Evolutionary conservation across 345 rosid genomes (phyloP).

Genomic region (Ceriops zippeliana): DNA sequence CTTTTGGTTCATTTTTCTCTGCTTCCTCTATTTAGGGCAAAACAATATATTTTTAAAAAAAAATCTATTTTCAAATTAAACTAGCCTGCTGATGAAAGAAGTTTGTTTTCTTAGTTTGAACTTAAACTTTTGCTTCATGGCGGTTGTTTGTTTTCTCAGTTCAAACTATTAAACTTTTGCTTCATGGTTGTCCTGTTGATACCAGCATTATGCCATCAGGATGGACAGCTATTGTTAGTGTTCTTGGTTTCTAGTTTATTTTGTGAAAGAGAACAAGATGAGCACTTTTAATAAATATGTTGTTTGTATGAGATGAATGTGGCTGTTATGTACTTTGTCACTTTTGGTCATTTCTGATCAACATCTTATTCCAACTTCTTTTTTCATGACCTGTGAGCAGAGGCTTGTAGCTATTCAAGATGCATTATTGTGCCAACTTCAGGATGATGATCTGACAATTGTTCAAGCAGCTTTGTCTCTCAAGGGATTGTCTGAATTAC

Average conservation of each 20-base stretch:
- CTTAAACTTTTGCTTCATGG: too few species aligned
- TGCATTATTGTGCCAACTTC: conserved; percentile 63
- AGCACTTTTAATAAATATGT: background rate
- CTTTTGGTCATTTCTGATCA: background rate
- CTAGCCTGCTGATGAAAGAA: too few species aligned
- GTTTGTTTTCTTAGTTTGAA: too few species aligned
- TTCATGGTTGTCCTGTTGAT: background rate
- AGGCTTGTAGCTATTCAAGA: conserved; percentile 59
- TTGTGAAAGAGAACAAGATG: background rate
- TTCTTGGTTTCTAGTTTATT: background rate
- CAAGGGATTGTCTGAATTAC: conserved; percentile 50
- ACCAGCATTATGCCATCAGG: background rate
- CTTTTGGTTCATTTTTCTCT: too few species aligned
- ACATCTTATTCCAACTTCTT: background rate
- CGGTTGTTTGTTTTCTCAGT: too few species aligned
- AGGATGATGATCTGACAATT: conserved; percentile 76
- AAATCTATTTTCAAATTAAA: too few species aligned
- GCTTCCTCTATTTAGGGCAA: too few species aligned
- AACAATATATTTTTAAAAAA: too few species aligned
- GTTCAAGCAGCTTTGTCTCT: conserved; percentile 68
- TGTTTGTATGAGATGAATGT: background rate
- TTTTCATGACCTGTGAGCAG: conserved; percentile 36
- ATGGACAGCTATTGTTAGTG: background rate
- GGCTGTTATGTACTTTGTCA: background rate
- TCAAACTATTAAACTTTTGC: background rate